A percentile compares a stretch with the other conserved stretches of the same genome.
Conservation (phyloP, 345 rosid species). For the Moringa oleifera region DNA sequence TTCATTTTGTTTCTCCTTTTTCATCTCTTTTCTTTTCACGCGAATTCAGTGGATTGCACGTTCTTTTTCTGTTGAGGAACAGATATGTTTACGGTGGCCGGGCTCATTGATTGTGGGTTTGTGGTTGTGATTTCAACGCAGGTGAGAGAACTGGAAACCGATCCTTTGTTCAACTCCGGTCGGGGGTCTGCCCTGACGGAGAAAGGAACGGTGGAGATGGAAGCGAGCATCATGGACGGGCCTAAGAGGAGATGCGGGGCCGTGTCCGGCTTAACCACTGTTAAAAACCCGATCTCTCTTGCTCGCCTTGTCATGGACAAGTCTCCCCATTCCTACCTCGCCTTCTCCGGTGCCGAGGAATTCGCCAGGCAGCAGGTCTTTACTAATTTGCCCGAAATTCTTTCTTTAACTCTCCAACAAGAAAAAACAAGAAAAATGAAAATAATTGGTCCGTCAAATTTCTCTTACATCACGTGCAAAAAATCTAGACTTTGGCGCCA, state of each 20-base stretch:
- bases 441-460: too few species aligned
- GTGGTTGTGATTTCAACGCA: conserved; percentile 9
- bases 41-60: too few species aligned
- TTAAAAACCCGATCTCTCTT: conserved; percentile 83
- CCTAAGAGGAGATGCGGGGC: conserved; percentile 83
- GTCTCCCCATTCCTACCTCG: conserved; percentile 94
- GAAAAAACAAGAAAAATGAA: too few species aligned
- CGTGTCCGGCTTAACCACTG: conserved; percentile 81
- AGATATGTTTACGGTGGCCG: too few species aligned
- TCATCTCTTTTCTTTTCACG: too few species aligned
- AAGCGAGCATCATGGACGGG: conserved; percentile 97
- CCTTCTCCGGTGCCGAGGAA: conserved; percentile 86
- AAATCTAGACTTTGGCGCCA: neutral
- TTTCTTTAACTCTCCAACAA: too few species aligned
- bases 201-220: conserved; percentile 95
- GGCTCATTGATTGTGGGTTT: neutral
- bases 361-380: conserved; percentile 79
- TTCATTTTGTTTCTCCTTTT: too few species aligned
- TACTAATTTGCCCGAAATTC: conserved; percentile 11
- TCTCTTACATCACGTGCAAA: neutral
- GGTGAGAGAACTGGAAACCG: conserved; percentile 84
- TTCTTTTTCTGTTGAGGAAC: too few species aligned
- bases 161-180: conserved; percentile 95
- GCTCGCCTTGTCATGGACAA: conserved; percentile 96
- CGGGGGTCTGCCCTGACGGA: conserved; percentile 90